Evolutionary conservation across 805 yeast genomes (phyloP).

Genomic region (Saccharomycopsis sp.): DNA sequence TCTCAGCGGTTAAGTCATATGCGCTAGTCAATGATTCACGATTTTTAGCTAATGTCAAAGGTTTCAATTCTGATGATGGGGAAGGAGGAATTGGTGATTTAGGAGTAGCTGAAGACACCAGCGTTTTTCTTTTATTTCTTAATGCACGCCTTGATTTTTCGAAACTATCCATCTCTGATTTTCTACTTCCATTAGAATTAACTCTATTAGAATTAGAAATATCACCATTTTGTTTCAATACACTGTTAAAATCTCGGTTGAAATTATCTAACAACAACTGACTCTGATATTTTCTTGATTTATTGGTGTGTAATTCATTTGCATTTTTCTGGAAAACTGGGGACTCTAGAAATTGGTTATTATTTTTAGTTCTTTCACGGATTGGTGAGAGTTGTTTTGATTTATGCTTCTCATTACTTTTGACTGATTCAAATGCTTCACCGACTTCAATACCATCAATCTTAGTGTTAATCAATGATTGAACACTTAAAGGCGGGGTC

Average conservation of each 20-base stretch:
- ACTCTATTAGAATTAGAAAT: not conserved
- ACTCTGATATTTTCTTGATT: constrained; percentile 3
- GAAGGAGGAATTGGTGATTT: constrained; percentile 6
- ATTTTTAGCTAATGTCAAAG: not conserved
- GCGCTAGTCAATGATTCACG: not conserved
- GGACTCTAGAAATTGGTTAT: not conserved
- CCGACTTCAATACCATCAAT: not conserved
- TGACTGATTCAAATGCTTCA: not conserved
- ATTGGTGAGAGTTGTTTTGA: constrained; percentile 19
- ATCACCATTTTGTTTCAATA: not conserved
- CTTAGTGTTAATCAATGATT: not conserved
- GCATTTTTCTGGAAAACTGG: constrained; percentile 2
- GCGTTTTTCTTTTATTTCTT: not conserved
- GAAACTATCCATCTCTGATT: not conserved
- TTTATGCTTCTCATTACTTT: not conserved
- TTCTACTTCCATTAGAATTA: not conserved
- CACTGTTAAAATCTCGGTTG: constrained; percentile 10
- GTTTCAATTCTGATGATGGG: constrained; percentile 2
- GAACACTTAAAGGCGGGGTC: constrained; percentile 7
- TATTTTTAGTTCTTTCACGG: constrained; percentile 9
- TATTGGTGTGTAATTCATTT: not conserved
- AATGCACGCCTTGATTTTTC: constrained; percentile 8
- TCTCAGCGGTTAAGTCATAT: not conserved
- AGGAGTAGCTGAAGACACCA: constrained; percentile 2
- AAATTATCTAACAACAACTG: constrained; percentile 9